phyloP scores from a whole-genome alignment of 2,329 filamentous ascomycete species.

The Tolypocladium tropicale region DNA sequence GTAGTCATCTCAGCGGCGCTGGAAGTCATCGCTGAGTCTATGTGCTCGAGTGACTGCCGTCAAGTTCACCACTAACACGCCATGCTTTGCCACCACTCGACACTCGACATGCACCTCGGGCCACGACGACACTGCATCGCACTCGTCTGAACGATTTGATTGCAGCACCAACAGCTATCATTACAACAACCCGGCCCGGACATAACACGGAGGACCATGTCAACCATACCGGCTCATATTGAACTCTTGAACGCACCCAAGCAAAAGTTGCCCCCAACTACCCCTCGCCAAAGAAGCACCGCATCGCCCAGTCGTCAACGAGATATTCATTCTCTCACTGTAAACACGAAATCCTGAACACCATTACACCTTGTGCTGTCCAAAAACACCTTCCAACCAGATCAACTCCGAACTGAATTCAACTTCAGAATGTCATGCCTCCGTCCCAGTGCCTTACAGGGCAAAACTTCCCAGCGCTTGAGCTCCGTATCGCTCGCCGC shows the following conservation, averaged over 20 bases:
- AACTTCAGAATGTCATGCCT: no score
- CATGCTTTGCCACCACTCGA: no score
- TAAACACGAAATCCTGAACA: neutral
- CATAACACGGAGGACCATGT: no score
- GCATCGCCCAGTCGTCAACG: neutral
- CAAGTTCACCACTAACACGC: no score
- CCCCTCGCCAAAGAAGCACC: neutral
- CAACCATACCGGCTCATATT: neutral
- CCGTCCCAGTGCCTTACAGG: neutral
- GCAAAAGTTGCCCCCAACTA: neutral
- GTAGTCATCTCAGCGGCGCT: no score
- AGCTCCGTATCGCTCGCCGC: constrained; percentile 1
- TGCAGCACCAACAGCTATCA: neutral
- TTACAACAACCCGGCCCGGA: neutral
- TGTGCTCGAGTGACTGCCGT: no score
- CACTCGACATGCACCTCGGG: neutral
- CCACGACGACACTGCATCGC: no score
- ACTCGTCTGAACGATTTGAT: neutral
- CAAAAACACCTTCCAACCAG: neutral
- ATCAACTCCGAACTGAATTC: neutral
- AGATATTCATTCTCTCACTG: neutral
- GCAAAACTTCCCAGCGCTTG: constrained; percentile 7
- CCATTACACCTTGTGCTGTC: neutral
- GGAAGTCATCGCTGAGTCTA: no score
- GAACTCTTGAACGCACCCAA: neutral